Percentiles rank a stretch among this genome's conserved stretches.
phyloP scores from a whole-genome alignment of 495 filamentous ascomycete species.

The Astrothelium macrocarpum region DNA sequence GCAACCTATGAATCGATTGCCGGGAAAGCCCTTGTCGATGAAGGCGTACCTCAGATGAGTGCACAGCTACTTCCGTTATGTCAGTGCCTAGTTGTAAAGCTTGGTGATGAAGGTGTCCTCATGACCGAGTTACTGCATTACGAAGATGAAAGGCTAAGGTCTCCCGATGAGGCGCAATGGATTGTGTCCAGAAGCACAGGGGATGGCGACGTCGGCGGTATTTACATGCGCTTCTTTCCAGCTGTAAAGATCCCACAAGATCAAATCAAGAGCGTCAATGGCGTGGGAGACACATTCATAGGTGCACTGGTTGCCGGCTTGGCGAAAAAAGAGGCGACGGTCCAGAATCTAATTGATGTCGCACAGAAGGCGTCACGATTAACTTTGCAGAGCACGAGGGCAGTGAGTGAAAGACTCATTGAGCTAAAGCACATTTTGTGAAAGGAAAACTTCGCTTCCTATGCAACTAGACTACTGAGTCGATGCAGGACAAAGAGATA shows the following conservation, averaged over 20 bases:
- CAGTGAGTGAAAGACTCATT: slow-evolving; percentile 47
- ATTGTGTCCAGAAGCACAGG: slow-evolving; percentile 49
- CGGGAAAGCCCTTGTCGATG: slow-evolving; percentile 53
- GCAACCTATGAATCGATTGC: slow-evolving; percentile 56
- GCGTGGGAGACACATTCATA: slow-evolving; percentile 86
- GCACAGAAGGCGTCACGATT: slow-evolving; percentile 69
- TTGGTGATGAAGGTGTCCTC: slow-evolving; percentile 71
- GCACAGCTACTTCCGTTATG: slow-evolving; percentile 84
- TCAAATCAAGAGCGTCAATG: slow-evolving; percentile 71
- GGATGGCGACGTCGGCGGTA: slow-evolving; percentile 54
- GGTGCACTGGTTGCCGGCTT: slow-evolving; percentile 69
- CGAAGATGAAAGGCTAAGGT: slow-evolving; percentile 54
- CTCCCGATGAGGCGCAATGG: slow-evolving; percentile 51
- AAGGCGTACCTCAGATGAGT: slow-evolving; percentile 70
- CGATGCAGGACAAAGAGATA: background rate
- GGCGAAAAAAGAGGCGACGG: slow-evolving; percentile 34
- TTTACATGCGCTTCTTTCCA: slow-evolving; percentile 72
- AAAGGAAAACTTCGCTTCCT: background rate
- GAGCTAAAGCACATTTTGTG: slow-evolving; percentile 12
- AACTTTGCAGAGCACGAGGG: slow-evolving; percentile 62
- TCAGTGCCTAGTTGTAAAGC: slow-evolving; percentile 72
- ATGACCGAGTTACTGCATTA: slow-evolving; percentile 57
- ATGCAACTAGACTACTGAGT: background rate
- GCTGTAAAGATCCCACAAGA: slow-evolving; percentile 43
- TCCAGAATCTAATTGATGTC: slow-evolving; percentile 42